A percentile compares a stretch with the other conserved stretches of the same genome.
These are phyloP conservation scores for Phellopilus nigrolimitatus DNA, from an alignment of 1,284 basidiomycete genomes.

Conservation along the genomic window DNA sequence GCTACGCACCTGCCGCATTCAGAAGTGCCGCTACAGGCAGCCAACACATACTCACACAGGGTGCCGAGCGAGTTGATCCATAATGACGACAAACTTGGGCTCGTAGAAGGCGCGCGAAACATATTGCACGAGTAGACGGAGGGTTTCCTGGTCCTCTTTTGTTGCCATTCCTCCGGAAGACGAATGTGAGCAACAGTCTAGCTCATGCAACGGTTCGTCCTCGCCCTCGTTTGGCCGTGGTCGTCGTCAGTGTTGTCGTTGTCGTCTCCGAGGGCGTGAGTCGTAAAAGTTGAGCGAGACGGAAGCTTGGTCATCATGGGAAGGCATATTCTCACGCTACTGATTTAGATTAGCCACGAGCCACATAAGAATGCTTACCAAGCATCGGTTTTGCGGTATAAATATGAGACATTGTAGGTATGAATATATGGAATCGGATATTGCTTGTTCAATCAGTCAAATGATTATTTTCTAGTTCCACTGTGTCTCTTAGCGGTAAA, in stretches of 20 bases:
- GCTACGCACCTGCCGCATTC: slow-evolving; percentile 36
- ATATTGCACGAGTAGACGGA: slow-evolving; percentile 83
- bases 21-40: slow-evolving; percentile 18
- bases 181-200: background rate
- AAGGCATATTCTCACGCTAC: no score
- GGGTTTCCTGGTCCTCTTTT: slow-evolving; percentile 69
- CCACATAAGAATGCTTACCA: no score
- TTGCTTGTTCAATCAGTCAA: no score
- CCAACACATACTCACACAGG: slow-evolving; percentile 72
- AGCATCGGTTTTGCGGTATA: no score
- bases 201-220: background rate
- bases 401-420: no score
- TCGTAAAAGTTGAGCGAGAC: background rate
- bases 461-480: no score
- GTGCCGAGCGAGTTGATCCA: slow-evolving; percentile 90
- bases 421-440: no score
- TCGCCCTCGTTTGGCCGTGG: background rate
- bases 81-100: slow-evolving; percentile 82
- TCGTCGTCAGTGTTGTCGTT: background rate
- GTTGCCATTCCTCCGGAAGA: slow-evolving; percentile 45
- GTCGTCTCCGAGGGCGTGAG: background rate
- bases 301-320: no score
- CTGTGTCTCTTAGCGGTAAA: no score
- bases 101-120: slow-evolving; percentile 95
- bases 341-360: no score